Evolutionary conservation across 805 yeast species (phyloP), one percentile per base, ranked within the genome.

Genomic region (Suhomyces sp.): DNA sequence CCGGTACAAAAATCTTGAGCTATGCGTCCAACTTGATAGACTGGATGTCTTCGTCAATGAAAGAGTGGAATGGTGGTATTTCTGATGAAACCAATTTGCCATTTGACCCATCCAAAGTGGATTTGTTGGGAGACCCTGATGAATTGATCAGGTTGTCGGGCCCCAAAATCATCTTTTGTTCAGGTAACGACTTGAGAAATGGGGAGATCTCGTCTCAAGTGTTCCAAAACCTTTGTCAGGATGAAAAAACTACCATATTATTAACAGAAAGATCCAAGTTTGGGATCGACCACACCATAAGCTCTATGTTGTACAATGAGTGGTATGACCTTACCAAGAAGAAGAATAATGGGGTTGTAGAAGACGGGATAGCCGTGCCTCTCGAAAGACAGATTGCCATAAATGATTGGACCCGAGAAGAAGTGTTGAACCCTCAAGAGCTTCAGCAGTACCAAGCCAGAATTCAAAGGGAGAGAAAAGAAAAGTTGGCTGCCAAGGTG

Each of bases 31-130:
- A 91, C 52, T 88, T 94, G 86, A 71, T 93, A 27, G 99, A 94
- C 72, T 94, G 98, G 98, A 87, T 94, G 91, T 85, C 96, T 0
- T 82, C 93, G 0, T 79, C 86, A n/a, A 81, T 89, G 24, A 87
- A 88, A 60, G 87, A 84, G 46, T 91, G 97, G 93, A 54, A 57
- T 6, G 60, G 55, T 9, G 55, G 55, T 5, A 45, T 50, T 6
- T 53, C 57, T 13, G 73, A 79, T 6, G 78, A 82, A 55, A 85
- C 85, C 50, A 81, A 80, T 51, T 80, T 87, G 2, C 97, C 97
- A 1, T 92, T 93, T 64, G 96, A 88, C 59, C 81, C 88, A 44
- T 70, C 83, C 26, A 73, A 84, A 63, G 81, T 85, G 54, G 82
- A 86, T 62, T 63, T 76, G 27, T 72, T 84, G 49, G 70, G 82